phyloP scores from a whole-genome alignment of 2,329 filamentous ascomycete species.

The Byssoonygena ceratinophila region DNA sequence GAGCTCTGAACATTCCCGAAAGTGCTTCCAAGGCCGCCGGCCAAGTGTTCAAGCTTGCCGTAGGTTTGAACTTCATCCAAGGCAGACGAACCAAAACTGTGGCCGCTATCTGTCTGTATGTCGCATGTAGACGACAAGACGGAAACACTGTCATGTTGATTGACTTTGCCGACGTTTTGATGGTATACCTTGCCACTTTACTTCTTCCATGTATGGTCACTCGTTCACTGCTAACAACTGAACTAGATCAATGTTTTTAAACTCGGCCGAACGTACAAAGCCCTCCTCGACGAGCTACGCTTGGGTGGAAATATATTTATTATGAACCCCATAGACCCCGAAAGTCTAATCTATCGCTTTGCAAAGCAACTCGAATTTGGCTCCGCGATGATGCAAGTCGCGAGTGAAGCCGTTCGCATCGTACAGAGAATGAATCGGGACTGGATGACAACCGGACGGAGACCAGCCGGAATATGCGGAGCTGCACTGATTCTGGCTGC shows the following conservation, averaged over 20 bases:
- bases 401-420: constrained; percentile 75
- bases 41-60: constrained; percentile 66
- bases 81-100: constrained; percentile 78
- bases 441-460: constrained; percentile 92
- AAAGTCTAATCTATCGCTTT: constrained; percentile 85
- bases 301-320: constrained; percentile 51
- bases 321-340: constrained; percentile 67
- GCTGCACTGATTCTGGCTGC: constrained; percentile 90
- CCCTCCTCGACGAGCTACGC: constrained; percentile 53
- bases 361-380: constrained; percentile 87
- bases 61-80: constrained; percentile 67
- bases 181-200: constrained; percentile 28
- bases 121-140: constrained; percentile 67
- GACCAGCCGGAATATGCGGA: constrained; percentile 86
- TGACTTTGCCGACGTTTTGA: constrained; percentile 77
- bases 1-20: constrained; percentile 42
- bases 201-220: not conserved
- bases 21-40: constrained; percentile 55
- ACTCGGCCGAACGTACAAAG: constrained; percentile 81
- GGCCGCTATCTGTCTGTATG: constrained; percentile 82
- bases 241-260: constrained; percentile 75
- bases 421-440: constrained; percentile 89
- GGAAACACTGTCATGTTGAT: constrained; percentile 86
- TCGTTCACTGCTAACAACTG: constrained; percentile 22
- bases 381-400: constrained; percentile 68